Evolutionary conservation across 352 stramenopile genomes (phyloP), one percentile per base, ranked within the genome.

Genomic region (Hyphochytrium catenoides): DNA sequence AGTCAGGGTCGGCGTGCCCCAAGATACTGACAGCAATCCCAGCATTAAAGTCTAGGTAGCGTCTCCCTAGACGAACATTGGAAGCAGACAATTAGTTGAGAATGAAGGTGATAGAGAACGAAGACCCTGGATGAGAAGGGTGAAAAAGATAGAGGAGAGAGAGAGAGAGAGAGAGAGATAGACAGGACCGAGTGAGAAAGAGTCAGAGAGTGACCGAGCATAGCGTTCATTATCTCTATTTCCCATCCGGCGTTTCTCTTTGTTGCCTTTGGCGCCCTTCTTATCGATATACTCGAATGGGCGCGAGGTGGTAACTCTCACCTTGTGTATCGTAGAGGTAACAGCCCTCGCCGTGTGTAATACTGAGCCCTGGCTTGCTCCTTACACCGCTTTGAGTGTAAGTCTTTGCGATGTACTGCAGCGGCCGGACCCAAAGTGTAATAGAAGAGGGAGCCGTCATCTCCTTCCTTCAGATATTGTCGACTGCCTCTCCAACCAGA

Each of bases 41-140:
- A 4, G 74, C 71, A 29, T 87, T 89, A 44, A 93, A 95, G 50
- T 96, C 85, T 21, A 95, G 50, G 51, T 67, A 79, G 44, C 75
- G 46, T 36, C 54, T 52, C 12, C 59, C 59, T 52, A n/a, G n/a
- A n/a, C n/a, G n/a, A n/a, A n/a, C n/a, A n/a, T n/a, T n/a, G n/a
- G n/a, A n/a, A n/a, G 15, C n/a, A 0, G 1, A 37, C 9, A 4
- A 42, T 30, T 12, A 12, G 12, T 12, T 30, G 12, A 30, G 26
- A 12, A 30, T 30, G 12, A 12, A 12, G 12, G 15, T 30, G 26
- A 12, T 12, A 12, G 15, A 30, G 26, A 30, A 30, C 12, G 15
- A 30, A 30, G 15, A 8, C 2, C 12, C 8, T n/a, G n/a, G n/a
- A n/a, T n/a, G n/a, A n/a, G n/a, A n/a, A n/a, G n/a, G n/a, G n/a